Percentiles rank a stretch among this genome's conserved stretches.
phyloP scores from a whole-genome alignment of 2,329 filamentous ascomycete species.

The Monilinia aucupariae region DNA sequence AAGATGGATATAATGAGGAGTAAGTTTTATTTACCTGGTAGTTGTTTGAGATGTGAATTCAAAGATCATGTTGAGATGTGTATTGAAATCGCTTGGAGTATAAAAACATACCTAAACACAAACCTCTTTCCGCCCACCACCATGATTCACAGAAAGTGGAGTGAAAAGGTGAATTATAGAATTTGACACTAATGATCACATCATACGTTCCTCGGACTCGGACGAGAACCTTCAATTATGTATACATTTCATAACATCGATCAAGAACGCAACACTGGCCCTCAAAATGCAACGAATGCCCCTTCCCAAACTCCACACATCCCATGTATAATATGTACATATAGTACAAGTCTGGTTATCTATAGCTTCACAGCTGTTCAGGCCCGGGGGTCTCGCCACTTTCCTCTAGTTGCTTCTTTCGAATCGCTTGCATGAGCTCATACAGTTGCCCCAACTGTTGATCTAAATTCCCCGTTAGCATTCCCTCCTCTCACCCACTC shows the following conservation, averaged over 20 bases:
- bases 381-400: conserved; percentile 1
- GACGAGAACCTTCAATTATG: neutral
- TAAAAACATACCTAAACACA: neutral
- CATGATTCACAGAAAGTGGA: neutral
- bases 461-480: conserved; percentile 47
- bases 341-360: neutral
- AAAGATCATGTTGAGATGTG: neutral
- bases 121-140: neutral
- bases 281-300: conserved; percentile 3
- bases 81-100: neutral
- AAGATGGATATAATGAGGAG: too few relatives aligned
- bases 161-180: neutral
- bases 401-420: conserved; percentile 34
- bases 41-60: neutral
- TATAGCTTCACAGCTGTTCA: conserved; percentile 11
- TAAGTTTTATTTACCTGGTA: too few relatives aligned
- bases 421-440: conserved; percentile 83
- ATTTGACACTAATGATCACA: neutral
- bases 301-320: neutral
- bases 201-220: neutral
- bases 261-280: conserved; percentile 12
- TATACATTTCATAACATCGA: neutral
- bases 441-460: conserved; percentile 92
- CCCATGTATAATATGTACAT: conserved; percentile 14
- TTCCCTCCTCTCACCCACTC: neutral